phyloP scores from a whole-genome alignment of 371 early-diverging fungal species.

The Zopfochytrium polystomum region DNA sequence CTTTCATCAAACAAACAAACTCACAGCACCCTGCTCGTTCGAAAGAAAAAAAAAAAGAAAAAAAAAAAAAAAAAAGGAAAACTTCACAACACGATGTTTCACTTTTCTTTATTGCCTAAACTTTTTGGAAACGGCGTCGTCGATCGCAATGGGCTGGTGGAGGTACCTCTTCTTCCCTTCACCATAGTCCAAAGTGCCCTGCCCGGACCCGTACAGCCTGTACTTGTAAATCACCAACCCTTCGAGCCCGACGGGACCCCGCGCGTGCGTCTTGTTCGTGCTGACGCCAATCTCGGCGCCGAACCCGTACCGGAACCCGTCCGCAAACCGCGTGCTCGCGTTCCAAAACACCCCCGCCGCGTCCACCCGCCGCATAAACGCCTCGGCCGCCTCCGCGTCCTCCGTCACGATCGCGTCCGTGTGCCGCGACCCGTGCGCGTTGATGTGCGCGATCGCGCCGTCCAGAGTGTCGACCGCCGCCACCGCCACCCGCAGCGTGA shows the following conservation, averaged over 20 bases:
- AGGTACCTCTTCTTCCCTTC: slow-evolving; percentile 69
- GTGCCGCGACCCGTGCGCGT: slow-evolving; percentile 88
- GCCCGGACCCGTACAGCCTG: slow-evolving; percentile 86
- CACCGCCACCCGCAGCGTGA: slow-evolving; percentile 82
- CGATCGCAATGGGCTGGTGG: slow-evolving; percentile 45
- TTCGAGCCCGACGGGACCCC: slow-evolving; percentile 96
- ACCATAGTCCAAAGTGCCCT: slow-evolving; percentile 73
- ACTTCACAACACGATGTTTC: no score
- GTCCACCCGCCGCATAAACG: slow-evolving; percentile 87
- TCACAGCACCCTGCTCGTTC: no score
- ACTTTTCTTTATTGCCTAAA: slow-evolving; percentile 12
- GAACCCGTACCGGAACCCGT: slow-evolving; percentile 97
- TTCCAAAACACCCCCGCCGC: slow-evolving; percentile 98
- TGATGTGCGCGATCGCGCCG: slow-evolving; percentile 87
- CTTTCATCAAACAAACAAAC: no score
- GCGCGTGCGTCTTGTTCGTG: slow-evolving; percentile 97
- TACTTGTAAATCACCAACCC: slow-evolving; percentile 96
- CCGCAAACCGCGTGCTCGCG: slow-evolving; percentile 92
- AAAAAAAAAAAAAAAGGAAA: no score
- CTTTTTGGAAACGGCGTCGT: slow-evolving; percentile 9
- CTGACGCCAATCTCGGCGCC: slow-evolving; percentile 95
- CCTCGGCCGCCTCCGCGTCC: slow-evolving; percentile 63
- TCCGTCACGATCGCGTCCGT: slow-evolving; percentile 92
- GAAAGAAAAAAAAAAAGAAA: no score
- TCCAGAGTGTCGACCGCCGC: slow-evolving; percentile 69